A percentile compares a stretch with the other conserved stretches of the same genome.
Conservation (phyloP, 2,329 filamentous ascomycete genomes). For the Parasarocladium wereldwijsianum region DNA sequence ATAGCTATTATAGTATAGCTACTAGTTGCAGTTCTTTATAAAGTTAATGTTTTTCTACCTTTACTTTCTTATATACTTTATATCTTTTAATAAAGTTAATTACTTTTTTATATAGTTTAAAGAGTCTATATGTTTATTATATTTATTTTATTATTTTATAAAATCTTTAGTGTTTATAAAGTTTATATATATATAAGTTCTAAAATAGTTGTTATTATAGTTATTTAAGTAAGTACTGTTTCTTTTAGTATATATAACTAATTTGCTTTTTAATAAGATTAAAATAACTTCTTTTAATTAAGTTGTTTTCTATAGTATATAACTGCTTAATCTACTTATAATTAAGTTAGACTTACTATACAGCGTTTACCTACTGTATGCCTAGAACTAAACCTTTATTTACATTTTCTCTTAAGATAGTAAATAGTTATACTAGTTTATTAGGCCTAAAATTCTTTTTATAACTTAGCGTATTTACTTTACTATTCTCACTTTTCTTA, state of each 20-base stretch:
- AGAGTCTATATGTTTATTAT: conserved; percentile 3
- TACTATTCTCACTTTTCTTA: conserved; percentile 6
- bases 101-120: conserved; percentile 1
- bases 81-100: conserved; percentile 2
- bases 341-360: conserved; percentile 1
- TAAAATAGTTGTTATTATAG: background rate
- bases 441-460: too few relatives aligned
- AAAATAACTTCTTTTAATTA: conserved; percentile 1
- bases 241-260: background rate
- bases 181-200: conserved; percentile 1
- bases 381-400: conserved; percentile 1
- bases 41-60: conserved; percentile 6
- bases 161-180: background rate
- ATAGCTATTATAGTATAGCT: conserved; percentile 5
- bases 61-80: conserved; percentile 2
- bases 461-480: conserved; percentile 3
- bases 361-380: conserved; percentile 1
- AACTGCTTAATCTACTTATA: conserved; percentile 2
- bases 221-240: background rate
- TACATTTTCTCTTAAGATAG: background rate
- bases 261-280: background rate
- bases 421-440: conserved; percentile 1
- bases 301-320: too few relatives aligned
- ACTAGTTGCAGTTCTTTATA: conserved; percentile 6
- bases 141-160: conserved; percentile 1